Base-by-base conservation (phyloP, 2,329 filamentous ascomycete genomes). In the Penicillium sp. region DNA sequence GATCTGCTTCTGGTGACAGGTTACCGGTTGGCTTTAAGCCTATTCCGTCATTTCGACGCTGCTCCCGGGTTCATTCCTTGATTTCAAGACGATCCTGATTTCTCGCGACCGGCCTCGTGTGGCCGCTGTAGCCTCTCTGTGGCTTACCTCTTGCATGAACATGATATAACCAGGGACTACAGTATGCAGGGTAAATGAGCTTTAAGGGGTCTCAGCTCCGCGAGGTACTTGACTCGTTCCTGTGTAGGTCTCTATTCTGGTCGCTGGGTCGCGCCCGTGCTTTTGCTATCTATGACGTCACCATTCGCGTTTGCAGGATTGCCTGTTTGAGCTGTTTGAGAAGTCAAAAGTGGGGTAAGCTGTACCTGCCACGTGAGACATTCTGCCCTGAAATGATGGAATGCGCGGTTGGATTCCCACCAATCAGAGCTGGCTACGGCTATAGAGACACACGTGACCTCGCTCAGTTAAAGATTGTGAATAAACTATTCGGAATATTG, bases 41-140 rank as follows among this genome's bases (percentile, higher is more conserved):
- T 47, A 57, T 61, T 59, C 58, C 54, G 54, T 58, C 52, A 55
- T 58, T 6, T 40, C 31, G 26, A 37, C 31, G 18, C 27, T 35
- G 56, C 23, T 3, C 40, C 18, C 43, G 40, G 23, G 35, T 31
- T 40, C 12, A 33, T 60, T 59, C 56, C 60, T 55, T 61, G 59
- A 51, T 61, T 61, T 58, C 7, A 22, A 29, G 22, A 25, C 31
- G 35, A 49, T 40, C 45, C 44, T 14, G 26, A 15, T 31, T 35
- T 47, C 18, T 20, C 8, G n/a, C 23, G 27, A 47, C 20, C 27
- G 2, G 3, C 25, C 43, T n/a, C 27, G 20, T 35, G 44, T 45
- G 43, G 25, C 11, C 43, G 43, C 26, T 46, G 23, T 20, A 9
- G 44, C n/a, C 29, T 20, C n/a, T 35, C 4, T 33, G 18, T 47